Conservation (phyloP, 129 eudicot genomes). For the Flaveria ramosissima region DNA sequence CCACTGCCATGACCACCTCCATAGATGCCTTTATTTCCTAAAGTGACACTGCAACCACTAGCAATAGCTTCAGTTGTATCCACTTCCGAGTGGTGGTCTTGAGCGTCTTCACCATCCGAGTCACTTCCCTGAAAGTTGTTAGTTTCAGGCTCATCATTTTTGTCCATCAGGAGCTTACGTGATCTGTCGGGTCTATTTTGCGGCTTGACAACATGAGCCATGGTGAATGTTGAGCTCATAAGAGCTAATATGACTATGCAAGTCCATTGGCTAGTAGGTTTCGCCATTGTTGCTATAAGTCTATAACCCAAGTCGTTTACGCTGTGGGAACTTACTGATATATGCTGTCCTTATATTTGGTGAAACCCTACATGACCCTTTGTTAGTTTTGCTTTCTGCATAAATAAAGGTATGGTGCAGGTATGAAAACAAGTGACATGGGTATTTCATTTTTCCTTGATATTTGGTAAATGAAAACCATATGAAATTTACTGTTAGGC, state of each 20-base stretch:
- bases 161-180: constrained; percentile 29
- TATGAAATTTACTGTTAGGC: constrained; percentile 9
- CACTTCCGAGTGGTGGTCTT: not conserved
- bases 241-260: constrained; percentile 29
- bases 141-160: not conserved
- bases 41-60: constrained; percentile 1
- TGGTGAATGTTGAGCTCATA: constrained; percentile 22
- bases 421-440: constrained; percentile 25
- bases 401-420: constrained; percentile 27
- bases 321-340: not conserved
- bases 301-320: not conserved
- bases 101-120: not conserved
- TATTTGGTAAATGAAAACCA: constrained; percentile 12
- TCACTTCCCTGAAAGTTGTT: constrained; percentile 17
- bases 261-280: constrained; percentile 28
- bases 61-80: not conserved
- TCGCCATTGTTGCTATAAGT: constrained; percentile 24
- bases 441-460: constrained; percentile 1
- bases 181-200: constrained; percentile 7
- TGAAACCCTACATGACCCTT: not conserved
- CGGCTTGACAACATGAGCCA: constrained; percentile 26
- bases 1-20: constrained; percentile 26
- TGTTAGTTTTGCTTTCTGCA: constrained; percentile 4
- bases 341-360: constrained; percentile 14
- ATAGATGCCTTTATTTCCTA: not conserved